These are phyloP conservation scores for Fraxinus americana DNA, from an alignment of 257 asterid species.

Conservation along the genomic window DNA sequence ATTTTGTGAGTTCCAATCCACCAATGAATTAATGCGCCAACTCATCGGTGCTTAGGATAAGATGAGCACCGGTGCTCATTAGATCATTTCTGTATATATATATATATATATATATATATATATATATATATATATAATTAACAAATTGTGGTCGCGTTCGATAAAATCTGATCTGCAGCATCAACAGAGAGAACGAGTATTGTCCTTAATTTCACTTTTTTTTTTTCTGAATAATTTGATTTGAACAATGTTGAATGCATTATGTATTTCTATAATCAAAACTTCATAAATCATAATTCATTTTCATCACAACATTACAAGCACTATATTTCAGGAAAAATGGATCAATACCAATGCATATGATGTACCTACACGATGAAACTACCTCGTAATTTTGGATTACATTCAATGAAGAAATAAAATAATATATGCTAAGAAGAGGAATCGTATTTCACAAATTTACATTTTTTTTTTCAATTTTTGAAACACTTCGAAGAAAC, in stretches of 20 bases:
- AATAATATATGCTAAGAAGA: conserved; percentile 30
- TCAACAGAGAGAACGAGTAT: too few relatives aligned
- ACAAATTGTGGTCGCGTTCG: too few relatives aligned
- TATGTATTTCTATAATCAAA: conserved; percentile 20
- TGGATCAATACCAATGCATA: neutral
- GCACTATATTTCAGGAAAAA: neutral
- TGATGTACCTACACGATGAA: conserved; percentile 9
- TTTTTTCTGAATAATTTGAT: too few relatives aligned
- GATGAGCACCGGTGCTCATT: too few relatives aligned
- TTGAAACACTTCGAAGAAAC: conserved; percentile 31
- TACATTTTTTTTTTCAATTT: conserved; percentile 35
- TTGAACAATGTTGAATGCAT: conserved; percentile 12
- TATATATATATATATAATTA: too few relatives aligned
- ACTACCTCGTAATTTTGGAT: conserved; percentile 27
- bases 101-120: too few relatives aligned
- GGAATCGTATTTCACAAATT: conserved; percentile 31
- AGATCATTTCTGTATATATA: too few relatives aligned
- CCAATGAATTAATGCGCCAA: too few relatives aligned
- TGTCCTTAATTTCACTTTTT: too few relatives aligned
- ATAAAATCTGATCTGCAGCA: too few relatives aligned
- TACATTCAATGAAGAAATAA: conserved; percentile 36
- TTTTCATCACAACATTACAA: conserved; percentile 30
- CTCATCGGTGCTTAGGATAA: too few relatives aligned
- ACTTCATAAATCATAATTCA: conserved; percentile 28
- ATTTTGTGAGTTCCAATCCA: too few relatives aligned